Percentiles rank a stretch among this genome's conserved stretches.
phyloP scores from a whole-genome alignment of 2,329 filamentous ascomycete genomes.

The Microsporum canis region DNA sequence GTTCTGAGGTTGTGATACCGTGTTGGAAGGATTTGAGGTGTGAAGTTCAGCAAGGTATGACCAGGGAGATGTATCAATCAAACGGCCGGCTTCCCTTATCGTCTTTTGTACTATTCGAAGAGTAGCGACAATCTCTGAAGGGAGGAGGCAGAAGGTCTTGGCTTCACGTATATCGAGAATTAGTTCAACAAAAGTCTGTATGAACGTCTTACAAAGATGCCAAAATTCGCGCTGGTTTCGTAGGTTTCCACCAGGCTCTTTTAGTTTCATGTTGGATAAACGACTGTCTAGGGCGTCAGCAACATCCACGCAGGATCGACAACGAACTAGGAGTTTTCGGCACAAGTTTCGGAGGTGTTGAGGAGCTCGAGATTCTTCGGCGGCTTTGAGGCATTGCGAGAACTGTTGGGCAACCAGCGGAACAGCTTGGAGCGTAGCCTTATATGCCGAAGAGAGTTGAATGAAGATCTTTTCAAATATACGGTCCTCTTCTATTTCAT shows the following conservation, averaged over 20 bases:
- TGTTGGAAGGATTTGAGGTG: slow-evolving; percentile 22
- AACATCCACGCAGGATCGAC: slow-evolving; percentile 57
- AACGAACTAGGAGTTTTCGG: slow-evolving; percentile 60
- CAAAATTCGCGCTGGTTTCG: slow-evolving; percentile 49
- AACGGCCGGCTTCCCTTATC: slow-evolving; percentile 65
- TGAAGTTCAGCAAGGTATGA: slow-evolving; percentile 42
- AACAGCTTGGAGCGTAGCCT: slow-evolving; percentile 59
- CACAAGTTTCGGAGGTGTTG: slow-evolving; percentile 54
- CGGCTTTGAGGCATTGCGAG: slow-evolving; percentile 49
- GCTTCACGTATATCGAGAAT: slow-evolving; percentile 38
- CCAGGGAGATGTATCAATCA: slow-evolving; percentile 58
- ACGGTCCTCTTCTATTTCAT: slow-evolving; percentile 61
- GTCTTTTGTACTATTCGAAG: slow-evolving; percentile 71
- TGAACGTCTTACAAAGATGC: slow-evolving; percentile 55
- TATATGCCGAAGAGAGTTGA: slow-evolving; percentile 60
- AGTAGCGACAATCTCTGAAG: slow-evolving; percentile 57
- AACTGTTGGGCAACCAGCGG: slow-evolving; percentile 61
- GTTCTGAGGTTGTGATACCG: slow-evolving; percentile 25
- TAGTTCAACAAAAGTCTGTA: slow-evolving; percentile 39
- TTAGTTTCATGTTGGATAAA: slow-evolving; percentile 70
- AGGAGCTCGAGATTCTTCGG: slow-evolving; percentile 48
- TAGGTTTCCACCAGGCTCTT: slow-evolving; percentile 63
- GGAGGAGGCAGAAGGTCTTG: slow-evolving; percentile 39
- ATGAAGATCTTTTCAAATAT: slow-evolving; percentile 75
- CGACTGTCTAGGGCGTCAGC: slow-evolving; percentile 61